phyloP scores from a whole-genome alignment of 306 rosid species.

The Trifolium fragiferum region DNA sequence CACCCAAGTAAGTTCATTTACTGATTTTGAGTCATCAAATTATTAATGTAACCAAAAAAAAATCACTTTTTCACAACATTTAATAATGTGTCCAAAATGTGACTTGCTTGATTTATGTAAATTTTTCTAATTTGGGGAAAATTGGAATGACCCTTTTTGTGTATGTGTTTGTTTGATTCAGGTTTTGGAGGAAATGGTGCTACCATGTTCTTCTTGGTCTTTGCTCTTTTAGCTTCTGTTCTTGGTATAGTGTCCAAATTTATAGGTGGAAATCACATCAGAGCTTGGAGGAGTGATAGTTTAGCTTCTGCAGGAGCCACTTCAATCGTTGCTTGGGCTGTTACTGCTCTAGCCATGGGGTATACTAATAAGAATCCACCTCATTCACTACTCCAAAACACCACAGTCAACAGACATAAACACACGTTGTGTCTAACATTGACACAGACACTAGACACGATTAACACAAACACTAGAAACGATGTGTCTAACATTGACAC shows the following conservation, averaged over 20 bases:
- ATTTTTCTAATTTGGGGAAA: too few species aligned
- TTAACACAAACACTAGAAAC: too few species aligned
- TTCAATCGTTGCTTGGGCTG: conserved; percentile 76
- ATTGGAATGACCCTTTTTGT: conserved; percentile 3
- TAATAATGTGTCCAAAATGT: neutral
- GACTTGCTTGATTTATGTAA: too few species aligned
- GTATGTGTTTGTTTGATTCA: conserved; percentile 3
- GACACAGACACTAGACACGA: neutral
- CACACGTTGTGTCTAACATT: neutral
- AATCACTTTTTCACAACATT: neutral
- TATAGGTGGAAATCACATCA: conserved; percentile 70
- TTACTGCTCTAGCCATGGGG: conserved; percentile 72
- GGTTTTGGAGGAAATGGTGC: conserved; percentile 96
- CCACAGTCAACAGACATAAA: too few species aligned
- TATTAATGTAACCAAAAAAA: neutral
- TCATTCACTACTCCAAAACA: neutral
- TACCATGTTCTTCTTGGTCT: conserved; percentile 68
- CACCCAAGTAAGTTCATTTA: conserved; percentile 72
- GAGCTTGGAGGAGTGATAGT: conserved; percentile 90
- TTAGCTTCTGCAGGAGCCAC: conserved; percentile 77
- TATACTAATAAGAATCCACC: neutral
- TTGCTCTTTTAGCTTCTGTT: conserved; percentile 66
- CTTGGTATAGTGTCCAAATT: conserved; percentile 76
- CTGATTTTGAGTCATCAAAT: neutral
- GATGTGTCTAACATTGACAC: neutral